These are phyloP conservation scores for Gyrodon tennesseensis DNA, from an alignment of 1,284 basidiomycete genomes.

Conservation along the genomic window DNA sequence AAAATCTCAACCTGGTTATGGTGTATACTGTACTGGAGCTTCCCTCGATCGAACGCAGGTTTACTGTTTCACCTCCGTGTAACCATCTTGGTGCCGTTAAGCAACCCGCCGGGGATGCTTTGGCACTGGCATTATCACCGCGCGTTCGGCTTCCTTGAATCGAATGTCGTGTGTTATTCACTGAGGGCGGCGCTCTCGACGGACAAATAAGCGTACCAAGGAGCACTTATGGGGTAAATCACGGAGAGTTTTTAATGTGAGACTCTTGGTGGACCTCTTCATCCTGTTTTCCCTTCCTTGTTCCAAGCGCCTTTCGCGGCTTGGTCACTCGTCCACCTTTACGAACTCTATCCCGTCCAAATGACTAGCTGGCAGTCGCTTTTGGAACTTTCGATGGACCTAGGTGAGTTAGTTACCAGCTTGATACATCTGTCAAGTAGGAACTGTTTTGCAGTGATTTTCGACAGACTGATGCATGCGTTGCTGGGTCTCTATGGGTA, in stretches of 20 bases:
- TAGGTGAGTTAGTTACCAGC: constrained; percentile 26
- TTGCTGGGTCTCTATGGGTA: constrained; percentile 41
- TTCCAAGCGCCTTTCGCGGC: constrained; percentile 7
- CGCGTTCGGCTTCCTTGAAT: constrained; percentile 31
- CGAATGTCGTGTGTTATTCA: constrained; percentile 9
- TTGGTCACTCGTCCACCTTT: constrained; percentile 15
- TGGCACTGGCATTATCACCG: constrained; percentile 26
- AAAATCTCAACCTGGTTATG: constrained; percentile 9
- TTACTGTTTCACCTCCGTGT: constrained; percentile 20
- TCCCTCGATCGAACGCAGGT: constrained; percentile 17
- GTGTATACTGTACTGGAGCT: constrained; percentile 1
- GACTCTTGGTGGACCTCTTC: constrained; percentile 3
- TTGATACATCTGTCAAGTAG: neutral
- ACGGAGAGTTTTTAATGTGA: constrained; percentile 29
- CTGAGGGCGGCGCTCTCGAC: constrained; percentile 16
- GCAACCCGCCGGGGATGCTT: constrained; percentile 25
- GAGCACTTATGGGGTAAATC: constrained; percentile 12
- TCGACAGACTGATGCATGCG: constrained; percentile 38
- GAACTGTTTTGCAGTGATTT: constrained; percentile 27
- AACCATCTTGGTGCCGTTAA: constrained; percentile 31
- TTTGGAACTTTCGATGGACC: constrained; percentile 33
- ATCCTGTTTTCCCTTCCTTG: constrained; percentile 11
- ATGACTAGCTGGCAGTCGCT: constrained; percentile 40
- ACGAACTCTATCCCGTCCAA: constrained; percentile 7
- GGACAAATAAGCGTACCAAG: constrained; percentile 28